Base-by-base conservation (phyloP, 1,139 yeast genomes). In the Taiozyma sp. region DNA sequence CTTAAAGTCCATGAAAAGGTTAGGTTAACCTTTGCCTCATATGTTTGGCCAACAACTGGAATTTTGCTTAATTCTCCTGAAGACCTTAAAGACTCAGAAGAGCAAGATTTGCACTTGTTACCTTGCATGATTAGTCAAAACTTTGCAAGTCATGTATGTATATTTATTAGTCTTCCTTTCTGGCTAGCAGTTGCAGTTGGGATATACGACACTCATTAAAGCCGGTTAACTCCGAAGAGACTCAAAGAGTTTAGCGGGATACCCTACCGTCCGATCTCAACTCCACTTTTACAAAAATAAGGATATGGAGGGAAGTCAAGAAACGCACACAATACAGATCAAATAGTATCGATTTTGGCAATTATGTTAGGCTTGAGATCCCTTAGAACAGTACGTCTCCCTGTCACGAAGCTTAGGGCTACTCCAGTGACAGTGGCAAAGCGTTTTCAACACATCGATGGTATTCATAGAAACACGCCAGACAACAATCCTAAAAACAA, bases 401-500 rank as follows among this genome's bases (percentile, higher is more conserved):
- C 41, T 37, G 13, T 16, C 8, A 30, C 19, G n/a, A 43, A 21
- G 6, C 37, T 32, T 29, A 43, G 19, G 37, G 29, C 16, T 7
- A 21, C 28, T 6, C n/a, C n/a, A 30, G 11, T 9, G n/a, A 26
- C 21, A 13, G 22, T 19, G 22, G 24, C 41, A 13, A 21, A 24
- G 42, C 37, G 44, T 40, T 41, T 73, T 11, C 58, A 58, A 43
- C 63, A 60, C 42, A 55, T 60, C 19, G 49, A 53, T 28, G 63
- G 59, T 34, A 89, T 86, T 44, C 96, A 88, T 71, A 79, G 96
- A 68, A 81, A 88, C 62, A 75, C 85, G 42, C 74, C 79, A 49
- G 77, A 76, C 48, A 88, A 88, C 75, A 85, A 86, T 68, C 81
- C 81, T 47, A 70, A 75, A 47, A 73, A 83, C 52, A 85, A 89